Evolutionary conservation across 345 rosid species (phyloP), one percentile per base, ranked within the genome.

Genomic region (Corchorus capsularis): DNA sequence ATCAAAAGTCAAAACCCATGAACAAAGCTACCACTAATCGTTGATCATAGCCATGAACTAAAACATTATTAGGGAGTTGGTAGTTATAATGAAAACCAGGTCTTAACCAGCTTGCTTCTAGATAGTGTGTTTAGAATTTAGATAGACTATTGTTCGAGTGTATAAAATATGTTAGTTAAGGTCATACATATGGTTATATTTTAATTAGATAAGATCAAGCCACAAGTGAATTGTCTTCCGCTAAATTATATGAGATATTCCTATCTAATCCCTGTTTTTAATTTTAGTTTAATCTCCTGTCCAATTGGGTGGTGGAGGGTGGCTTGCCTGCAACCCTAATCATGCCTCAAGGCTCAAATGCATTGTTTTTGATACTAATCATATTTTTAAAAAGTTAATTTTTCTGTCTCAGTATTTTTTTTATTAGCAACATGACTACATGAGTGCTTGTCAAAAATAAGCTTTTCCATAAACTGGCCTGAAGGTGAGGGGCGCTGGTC

Each of bases 301-400:
- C 64, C 17, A 27, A 60, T 60, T 27, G 17, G 64, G 39, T 27
- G 64, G 17, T 22, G 64, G 39, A 59, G 37, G 64, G 39, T 60
- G 39, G 39, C 39, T 60, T 27, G 41, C 16, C 64, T 5, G 17
- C 64, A 12, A 11, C 12, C 1, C 16, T 60, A 59, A 59, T 59
- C 63, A 27, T 27, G 64, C 64, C 64, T 60, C 63, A 27, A 12
- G 64, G 39, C 64, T 60, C 64, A 60, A 60, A 60, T 32, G 41
- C 37, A 59, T 13, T 27, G 3, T 60, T 60, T 41, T 32, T 32
- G 8, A 60, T 13, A 27, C 39, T 12, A 56, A 56, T 56, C 34
- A 56, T 8, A 22, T 22, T 20, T 47, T n/a, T n/a, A 55, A 55
- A 13, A 17, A 54, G 17, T 27, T 27, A 27, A 27, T 27, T 27